Base-by-base conservation (phyloP, 73 alveolate species). In the Paramecium caudatum region DNA sequence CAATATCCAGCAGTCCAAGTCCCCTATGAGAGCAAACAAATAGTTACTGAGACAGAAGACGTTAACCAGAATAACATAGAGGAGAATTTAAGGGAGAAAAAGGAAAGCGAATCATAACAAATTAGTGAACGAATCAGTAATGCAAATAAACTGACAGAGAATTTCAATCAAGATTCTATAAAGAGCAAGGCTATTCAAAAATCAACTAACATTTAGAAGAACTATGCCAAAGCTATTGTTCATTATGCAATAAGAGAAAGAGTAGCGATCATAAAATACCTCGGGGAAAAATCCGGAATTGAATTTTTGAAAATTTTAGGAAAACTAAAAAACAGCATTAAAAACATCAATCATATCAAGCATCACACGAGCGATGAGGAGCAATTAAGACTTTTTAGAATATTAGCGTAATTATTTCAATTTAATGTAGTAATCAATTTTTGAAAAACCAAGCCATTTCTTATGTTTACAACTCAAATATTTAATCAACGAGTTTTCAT, bases 151-250 rank as follows among this genome's bases (percentile, higher is more conserved):
- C n/a, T n/a, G n/a, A n/a, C n/a, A n/a, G n/a, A n/a, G n/a, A n/a
- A n/a, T n/a, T n/a, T n/a, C n/a, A n/a, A n/a, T n/a, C n/a, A n/a
- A n/a, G n/a, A n/a, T n/a, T n/a, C n/a, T n/a, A n/a, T n/a, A n/a
- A n/a, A n/a, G n/a, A n/a, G n/a, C n/a, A n/a, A n/a, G n/a, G 23
- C 3, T 55, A 21, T 55, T 43, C 45, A 23, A 55, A 55, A 55
- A 23, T 55, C 80, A 6, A 55, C 80, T 4, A 55, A 55, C 45
- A 55, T 55, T 2, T 23, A 55, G 30, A 55, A 55, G 13, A 55
- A 55, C 30, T 55, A 55, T 55, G 80, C 80, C 9, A 55, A 55
- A 55, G 80, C 80, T 19, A 55, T 55, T 10, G 80, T 27, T 12
- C 30, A 55, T 27, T 55, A 55, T 21, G 30, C 30, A 1, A 55